phyloP scores from a whole-genome alignment of 192 early-diverging fungal species.

The Backusella parvicylindrica region DNA sequence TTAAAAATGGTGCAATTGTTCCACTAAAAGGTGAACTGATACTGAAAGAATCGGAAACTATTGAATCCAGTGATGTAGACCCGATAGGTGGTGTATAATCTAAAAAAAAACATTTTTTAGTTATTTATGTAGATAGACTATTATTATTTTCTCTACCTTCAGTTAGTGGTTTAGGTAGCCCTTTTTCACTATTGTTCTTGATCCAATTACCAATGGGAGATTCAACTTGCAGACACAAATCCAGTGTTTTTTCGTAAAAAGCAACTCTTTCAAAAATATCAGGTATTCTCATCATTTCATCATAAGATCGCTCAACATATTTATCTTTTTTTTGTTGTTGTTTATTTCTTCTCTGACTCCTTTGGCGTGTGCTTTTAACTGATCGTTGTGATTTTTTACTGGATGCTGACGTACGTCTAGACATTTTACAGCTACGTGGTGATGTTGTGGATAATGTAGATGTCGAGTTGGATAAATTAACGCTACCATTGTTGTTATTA shows the following conservation, averaged over 20 bases:
- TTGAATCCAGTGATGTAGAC: neutral
- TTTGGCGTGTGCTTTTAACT: neutral
- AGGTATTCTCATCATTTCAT: conserved; percentile 28
- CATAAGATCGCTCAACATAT: conserved; percentile 15
- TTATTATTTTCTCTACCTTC: conserved; percentile 13
- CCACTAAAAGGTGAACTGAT: conserved; percentile 13
- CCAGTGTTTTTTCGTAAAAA: conserved; percentile 26
- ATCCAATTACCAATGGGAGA: conserved; percentile 13
- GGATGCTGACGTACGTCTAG: conserved; percentile 3
- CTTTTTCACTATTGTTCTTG: conserved; percentile 1
- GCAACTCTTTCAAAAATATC: conserved; percentile 18
- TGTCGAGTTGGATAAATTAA: neutral
- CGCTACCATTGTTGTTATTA: neutral
- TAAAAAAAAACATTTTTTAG: neutral
- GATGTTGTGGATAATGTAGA: neutral
- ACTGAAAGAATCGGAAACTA: neutral
- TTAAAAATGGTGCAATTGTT: conserved; percentile 12
- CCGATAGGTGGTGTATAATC: neutral
- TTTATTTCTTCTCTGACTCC: neutral
- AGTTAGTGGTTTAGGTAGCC: neutral
- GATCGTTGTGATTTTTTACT: conserved; percentile 11
- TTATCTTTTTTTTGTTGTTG: neutral
- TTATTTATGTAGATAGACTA: neutral
- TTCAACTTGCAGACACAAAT: conserved; percentile 15
- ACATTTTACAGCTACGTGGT: neutral